Percentiles rank a stretch among this genome's conserved stretches.
These are phyloP conservation scores for Ochetophila trinervis DNA, from an alignment of 306 rosid genomes.

Conservation along the genomic window DNA sequence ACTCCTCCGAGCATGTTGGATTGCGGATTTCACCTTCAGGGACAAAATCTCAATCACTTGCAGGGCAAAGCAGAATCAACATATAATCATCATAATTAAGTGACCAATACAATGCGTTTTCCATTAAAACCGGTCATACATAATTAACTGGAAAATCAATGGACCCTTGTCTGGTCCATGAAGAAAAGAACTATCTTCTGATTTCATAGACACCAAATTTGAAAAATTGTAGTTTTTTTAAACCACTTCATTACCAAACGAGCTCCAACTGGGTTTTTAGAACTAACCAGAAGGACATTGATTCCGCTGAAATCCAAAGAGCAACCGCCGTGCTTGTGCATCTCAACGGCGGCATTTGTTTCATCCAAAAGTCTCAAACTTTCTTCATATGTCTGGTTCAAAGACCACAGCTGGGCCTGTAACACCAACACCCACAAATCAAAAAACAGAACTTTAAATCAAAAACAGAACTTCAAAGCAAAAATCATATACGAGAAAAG, in stretches of 20 bases:
- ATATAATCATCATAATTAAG: background rate
- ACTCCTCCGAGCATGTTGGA: constrained; percentile 61
- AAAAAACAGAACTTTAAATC: background rate
- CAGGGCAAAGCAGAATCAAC: constrained; percentile 5
- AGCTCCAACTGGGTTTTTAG: background rate
- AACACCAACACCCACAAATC: background rate
- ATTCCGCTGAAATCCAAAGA: constrained; percentile 61
- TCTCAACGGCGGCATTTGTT: constrained; percentile 86
- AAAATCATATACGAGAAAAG: background rate
- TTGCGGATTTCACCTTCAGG: constrained; percentile 74
- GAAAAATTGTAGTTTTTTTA: no score
- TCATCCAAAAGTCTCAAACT: constrained; percentile 73
- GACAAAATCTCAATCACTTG: constrained; percentile 35
- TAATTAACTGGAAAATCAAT: background rate
- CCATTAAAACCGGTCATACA: background rate
- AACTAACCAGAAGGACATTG: constrained; percentile 57
- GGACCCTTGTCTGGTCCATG: background rate
- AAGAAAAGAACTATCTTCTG: no score
- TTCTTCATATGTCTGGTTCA: constrained; percentile 57
- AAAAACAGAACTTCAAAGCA: background rate
- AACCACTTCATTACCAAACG: background rate
- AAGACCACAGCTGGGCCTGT: constrained; percentile 72
- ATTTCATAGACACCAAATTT: no score
- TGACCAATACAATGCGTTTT: background rate
- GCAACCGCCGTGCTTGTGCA: constrained; percentile 73